Conservation (phyloP, 2,329 filamentous ascomycete genomes). For the Nigrospora osmanthi region DNA sequence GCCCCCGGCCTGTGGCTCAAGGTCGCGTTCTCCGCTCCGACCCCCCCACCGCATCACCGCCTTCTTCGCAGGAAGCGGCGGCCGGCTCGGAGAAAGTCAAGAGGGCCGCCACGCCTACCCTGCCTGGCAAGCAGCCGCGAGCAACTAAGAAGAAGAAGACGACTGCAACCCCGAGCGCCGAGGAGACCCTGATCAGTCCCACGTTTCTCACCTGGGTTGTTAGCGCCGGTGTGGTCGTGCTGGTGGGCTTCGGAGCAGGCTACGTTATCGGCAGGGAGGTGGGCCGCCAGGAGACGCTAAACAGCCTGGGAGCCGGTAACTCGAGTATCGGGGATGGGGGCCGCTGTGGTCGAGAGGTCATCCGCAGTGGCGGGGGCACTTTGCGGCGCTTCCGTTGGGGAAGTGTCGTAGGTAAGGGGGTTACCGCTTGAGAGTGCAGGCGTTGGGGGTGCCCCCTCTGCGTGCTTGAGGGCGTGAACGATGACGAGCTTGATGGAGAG, state of each 20-base stretch:
- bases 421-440: background rate
- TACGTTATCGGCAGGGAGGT: slow-evolving; percentile 62
- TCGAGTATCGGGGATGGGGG: slow-evolving; percentile 29
- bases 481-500: too few species aligned
- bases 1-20: slow-evolving; percentile 13
- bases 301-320: slow-evolving; percentile 32
- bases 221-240: slow-evolving; percentile 58
- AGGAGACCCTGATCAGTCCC: slow-evolving; percentile 42
- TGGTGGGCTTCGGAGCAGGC: slow-evolving; percentile 61
- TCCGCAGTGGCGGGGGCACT: slow-evolving; percentile 41
- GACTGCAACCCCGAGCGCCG: slow-evolving; percentile 23
- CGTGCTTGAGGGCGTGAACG: too few species aligned
- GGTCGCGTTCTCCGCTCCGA: slow-evolving; percentile 7
- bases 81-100: slow-evolving; percentile 37
- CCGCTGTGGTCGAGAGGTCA: slow-evolving; percentile 45
- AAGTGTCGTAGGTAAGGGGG: slow-evolving; percentile 30
- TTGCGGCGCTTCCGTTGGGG: slow-evolving; percentile 48
- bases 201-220: slow-evolving; percentile 58
- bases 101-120: slow-evolving; percentile 32
- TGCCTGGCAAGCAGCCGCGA: slow-evolving; percentile 29
- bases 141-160: slow-evolving; percentile 54
- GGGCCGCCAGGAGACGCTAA: slow-evolving; percentile 51
- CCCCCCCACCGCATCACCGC: slow-evolving; percentile 6
- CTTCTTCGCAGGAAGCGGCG: slow-evolving; percentile 10
- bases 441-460: too few species aligned